These are phyloP conservation scores for Cordyceps cateniannulata DNA, from an alignment of 2,329 filamentous ascomycete genomes.

Conservation along the genomic window DNA sequence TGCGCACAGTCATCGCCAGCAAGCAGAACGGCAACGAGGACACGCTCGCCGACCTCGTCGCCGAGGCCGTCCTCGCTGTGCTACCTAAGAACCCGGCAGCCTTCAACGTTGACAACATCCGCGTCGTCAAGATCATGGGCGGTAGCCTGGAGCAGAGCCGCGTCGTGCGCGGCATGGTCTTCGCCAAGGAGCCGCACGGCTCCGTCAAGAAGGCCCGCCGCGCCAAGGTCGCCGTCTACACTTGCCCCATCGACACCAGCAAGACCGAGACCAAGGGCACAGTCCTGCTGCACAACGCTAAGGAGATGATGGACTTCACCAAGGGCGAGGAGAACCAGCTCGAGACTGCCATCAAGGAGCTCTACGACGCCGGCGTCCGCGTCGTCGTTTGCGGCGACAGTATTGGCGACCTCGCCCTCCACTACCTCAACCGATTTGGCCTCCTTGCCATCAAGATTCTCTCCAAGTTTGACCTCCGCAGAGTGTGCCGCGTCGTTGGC, in stretches of 20 bases:
- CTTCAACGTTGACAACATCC: slow-evolving; percentile 98
- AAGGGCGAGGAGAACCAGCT: slow-evolving; percentile 93
- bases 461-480: slow-evolving; percentile 94
- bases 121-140: slow-evolving; percentile 99
- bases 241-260: slow-evolving; percentile 88
- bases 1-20: slow-evolving; percentile 89
- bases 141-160: slow-evolving; percentile 89
- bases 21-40: slow-evolving; percentile 96
- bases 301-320: slow-evolving; percentile 98
- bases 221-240: slow-evolving; percentile 95
- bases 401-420: slow-evolving; percentile 91
- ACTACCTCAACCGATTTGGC: slow-evolving; percentile 96
- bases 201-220: slow-evolving; percentile 82
- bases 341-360: slow-evolving; percentile 86
- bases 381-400: slow-evolving; percentile 89
- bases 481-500: slow-evolving; percentile 91
- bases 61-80: slow-evolving; percentile 78
- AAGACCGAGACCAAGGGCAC: slow-evolving; percentile 99
- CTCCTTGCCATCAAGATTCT: slow-evolving; percentile 95
- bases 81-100: slow-evolving; percentile 91
- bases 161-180: slow-evolving; percentile 97
- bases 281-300: slow-evolving; percentile 89
- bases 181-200: slow-evolving; percentile 90
- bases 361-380: slow-evolving; percentile 86
- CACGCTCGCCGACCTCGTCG: slow-evolving; percentile 76